These are phyloP conservation scores for Xylaria sp. DNA, from an alignment of 2,329 filamentous ascomycete genomes.

Conservation along the genomic window DNA sequence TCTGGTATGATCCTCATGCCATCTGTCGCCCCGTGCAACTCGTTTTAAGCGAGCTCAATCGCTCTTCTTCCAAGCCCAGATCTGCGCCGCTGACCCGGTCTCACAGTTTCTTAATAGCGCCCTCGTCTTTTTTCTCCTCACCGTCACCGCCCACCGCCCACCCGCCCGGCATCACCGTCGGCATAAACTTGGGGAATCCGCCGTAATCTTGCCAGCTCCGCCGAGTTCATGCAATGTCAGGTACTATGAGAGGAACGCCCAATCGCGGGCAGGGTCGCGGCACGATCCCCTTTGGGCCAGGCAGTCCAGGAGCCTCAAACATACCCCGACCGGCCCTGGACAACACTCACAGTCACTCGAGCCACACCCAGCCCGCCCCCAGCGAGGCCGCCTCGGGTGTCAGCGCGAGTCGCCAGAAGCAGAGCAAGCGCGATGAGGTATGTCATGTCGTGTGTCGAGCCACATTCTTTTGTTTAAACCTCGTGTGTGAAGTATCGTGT, in stretches of 20 bases:
- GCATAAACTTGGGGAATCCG: constrained; percentile 31
- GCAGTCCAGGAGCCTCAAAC: constrained; percentile 70
- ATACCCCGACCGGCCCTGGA: constrained; percentile 81
- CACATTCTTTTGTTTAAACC: constrained; percentile 19
- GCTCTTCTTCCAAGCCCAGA: not conserved
- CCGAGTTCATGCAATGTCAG: constrained; percentile 60
- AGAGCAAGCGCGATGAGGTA: constrained; percentile 98
- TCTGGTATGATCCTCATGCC: constrained; percentile 31
- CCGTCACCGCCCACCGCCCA: not conserved
- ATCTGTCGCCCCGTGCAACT: constrained; percentile 12
- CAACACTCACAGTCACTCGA: constrained; percentile 52
- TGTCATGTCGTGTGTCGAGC: constrained; percentile 47
- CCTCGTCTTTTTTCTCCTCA: constrained; percentile 5
- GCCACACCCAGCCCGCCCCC: constrained; percentile 55
- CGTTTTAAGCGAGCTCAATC: constrained; percentile 1
- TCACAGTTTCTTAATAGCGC: not conserved
- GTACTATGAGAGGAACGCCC: constrained; percentile 77
- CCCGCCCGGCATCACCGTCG: constrained; percentile 6
- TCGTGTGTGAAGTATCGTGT: constrained; percentile 4
- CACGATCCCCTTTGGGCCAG: constrained; percentile 63
- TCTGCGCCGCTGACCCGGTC: not conserved
- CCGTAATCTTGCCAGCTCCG: constrained; percentile 39
- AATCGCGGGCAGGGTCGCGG: constrained; percentile 69
- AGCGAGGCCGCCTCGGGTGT: constrained; percentile 74
- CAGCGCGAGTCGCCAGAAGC: constrained; percentile 94